These are phyloP conservation scores for Diutina mesorugosa DNA, from an alignment of 1,139 yeast genomes.

Conservation along the genomic window DNA sequence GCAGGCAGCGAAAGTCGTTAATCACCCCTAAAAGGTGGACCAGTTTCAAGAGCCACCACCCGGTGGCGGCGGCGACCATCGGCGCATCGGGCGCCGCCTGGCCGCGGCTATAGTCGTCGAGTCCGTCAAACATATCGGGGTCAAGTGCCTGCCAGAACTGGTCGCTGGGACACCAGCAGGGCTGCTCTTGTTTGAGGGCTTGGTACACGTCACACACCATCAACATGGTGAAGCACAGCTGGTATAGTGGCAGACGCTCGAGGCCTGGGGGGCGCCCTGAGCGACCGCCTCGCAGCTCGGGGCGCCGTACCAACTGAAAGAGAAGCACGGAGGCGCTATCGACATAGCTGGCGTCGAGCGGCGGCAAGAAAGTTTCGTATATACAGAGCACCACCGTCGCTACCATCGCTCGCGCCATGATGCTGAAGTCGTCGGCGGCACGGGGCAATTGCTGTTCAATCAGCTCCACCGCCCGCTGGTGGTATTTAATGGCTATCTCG, in stretches of 20 bases:
- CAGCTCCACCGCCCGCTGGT: constrained; percentile 22
- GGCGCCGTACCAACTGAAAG: constrained; percentile 11
- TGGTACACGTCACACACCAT: constrained; percentile 21
- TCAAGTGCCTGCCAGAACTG: constrained; percentile 21
- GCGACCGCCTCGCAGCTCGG: not conserved
- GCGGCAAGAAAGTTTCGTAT: constrained; percentile 25
- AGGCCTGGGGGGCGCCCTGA: not conserved
- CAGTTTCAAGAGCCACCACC: not conserved
- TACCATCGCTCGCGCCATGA: constrained; percentile 21
- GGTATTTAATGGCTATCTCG: constrained; percentile 21
- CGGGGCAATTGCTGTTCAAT: constrained; percentile 17
- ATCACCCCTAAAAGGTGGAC: not conserved
- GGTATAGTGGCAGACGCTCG: constrained; percentile 16
- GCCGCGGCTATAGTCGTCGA: constrained; percentile 1
- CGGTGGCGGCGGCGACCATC: not conserved
- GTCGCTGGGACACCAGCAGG: constrained; percentile 19
- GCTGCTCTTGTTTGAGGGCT: constrained; percentile 18
- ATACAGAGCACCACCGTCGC: constrained; percentile 26
- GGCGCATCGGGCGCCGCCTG: not conserved
- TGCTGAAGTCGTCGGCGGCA: constrained; percentile 14
- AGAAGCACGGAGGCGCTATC: constrained; percentile 23
- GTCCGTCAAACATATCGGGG: constrained; percentile 16
- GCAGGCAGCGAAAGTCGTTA: not conserved
- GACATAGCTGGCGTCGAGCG: constrained; percentile 22
- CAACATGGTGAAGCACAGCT: constrained; percentile 25